A percentile compares a stretch with the other conserved stretches of the same genome.
These are phyloP conservation scores for Aspergillus sp. DNA, from an alignment of 2,329 filamentous ascomycete species.

Conservation along the genomic window DNA sequence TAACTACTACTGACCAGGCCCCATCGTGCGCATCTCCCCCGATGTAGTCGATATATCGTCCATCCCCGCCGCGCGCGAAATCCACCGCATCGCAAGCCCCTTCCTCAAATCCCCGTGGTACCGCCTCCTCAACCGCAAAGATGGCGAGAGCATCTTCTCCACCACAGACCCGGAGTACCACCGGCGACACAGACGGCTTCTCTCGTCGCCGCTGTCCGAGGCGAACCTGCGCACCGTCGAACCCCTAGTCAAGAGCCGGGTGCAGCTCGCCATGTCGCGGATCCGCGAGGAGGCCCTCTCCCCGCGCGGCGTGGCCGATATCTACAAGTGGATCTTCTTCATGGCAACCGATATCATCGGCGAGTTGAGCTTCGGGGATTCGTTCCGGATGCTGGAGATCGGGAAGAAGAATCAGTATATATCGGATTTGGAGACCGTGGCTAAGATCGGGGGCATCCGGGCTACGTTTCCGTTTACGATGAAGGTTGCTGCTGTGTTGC, in stretches of 20 bases:
- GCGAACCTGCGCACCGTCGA: conserved; percentile 39
- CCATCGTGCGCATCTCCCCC: conserved; percentile 30
- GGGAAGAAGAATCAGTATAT: conserved; percentile 49
- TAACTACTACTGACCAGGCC: conserved; percentile 19
- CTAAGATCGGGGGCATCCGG: conserved; percentile 18
- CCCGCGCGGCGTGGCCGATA: conserved; percentile 39
- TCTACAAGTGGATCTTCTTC: conserved; percentile 56
- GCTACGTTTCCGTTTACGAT: conserved; percentile 26
- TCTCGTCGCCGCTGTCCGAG: conserved; percentile 46
- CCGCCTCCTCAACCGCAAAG: conserved; percentile 15
- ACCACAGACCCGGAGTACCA: conserved; percentile 41
- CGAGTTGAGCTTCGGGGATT: conserved; percentile 57
- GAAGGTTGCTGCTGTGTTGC: conserved; percentile 19
- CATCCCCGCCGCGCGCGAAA: conserved; percentile 28
- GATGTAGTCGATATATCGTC: conserved; percentile 42
- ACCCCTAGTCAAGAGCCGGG: conserved; percentile 35
- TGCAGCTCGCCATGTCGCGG: conserved; percentile 41
- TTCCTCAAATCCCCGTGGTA: conserved; percentile 40
- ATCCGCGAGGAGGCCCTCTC: conserved; percentile 48
- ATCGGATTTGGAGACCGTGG: conserved; percentile 33
- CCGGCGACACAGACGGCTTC: conserved; percentile 26
- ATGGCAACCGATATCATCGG: conserved; percentile 57
- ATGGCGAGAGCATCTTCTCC: conserved; percentile 40
- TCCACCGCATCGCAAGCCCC: conserved; percentile 33
- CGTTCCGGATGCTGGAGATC: conserved; percentile 53